These are phyloP conservation scores for Jatropha curcas DNA, from an alignment of 345 rosid species.

Conservation along the genomic window DNA sequence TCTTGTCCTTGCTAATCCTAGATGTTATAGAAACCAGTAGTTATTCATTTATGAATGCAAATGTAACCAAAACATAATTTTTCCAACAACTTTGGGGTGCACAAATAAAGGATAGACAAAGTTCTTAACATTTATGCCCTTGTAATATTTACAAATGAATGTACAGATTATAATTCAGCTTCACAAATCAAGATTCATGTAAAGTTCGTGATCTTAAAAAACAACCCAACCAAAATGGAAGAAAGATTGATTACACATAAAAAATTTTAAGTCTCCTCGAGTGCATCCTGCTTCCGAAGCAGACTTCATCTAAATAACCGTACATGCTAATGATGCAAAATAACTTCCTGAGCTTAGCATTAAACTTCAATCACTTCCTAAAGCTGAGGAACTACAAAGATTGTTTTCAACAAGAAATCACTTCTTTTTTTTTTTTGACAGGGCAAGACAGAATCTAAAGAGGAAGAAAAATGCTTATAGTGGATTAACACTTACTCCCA, in stretches of 20 bases:
- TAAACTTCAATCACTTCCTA: not conserved
- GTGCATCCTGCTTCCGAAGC: not conserved
- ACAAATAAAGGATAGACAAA: too few species aligned
- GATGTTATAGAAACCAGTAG: too few species aligned
- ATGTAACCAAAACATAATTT: too few species aligned
- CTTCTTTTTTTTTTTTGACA: too few species aligned
- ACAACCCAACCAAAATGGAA: not conserved
- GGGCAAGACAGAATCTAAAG: not conserved
- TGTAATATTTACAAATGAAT: not conserved
- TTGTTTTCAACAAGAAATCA: not conserved
- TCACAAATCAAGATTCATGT: not conserved
- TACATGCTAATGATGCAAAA: not conserved
- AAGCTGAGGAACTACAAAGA: not conserved
- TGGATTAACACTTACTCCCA: constrained; percentile 32
- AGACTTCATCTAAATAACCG: constrained; percentile 1
- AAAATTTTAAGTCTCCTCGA: not conserved
- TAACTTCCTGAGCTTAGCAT: not conserved
- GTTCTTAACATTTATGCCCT: too few species aligned
- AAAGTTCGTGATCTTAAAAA: not conserved
- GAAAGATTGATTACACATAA: not conserved
- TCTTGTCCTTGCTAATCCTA: too few species aligned
- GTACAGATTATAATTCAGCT: not conserved
- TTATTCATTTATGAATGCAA: too few species aligned
- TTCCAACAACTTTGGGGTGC: too few species aligned
- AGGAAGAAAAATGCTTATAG: not conserved